Evolutionary conservation across 495 filamentous ascomycete species (phyloP).

Genomic region (Aspergillus incahuasiensis): DNA sequence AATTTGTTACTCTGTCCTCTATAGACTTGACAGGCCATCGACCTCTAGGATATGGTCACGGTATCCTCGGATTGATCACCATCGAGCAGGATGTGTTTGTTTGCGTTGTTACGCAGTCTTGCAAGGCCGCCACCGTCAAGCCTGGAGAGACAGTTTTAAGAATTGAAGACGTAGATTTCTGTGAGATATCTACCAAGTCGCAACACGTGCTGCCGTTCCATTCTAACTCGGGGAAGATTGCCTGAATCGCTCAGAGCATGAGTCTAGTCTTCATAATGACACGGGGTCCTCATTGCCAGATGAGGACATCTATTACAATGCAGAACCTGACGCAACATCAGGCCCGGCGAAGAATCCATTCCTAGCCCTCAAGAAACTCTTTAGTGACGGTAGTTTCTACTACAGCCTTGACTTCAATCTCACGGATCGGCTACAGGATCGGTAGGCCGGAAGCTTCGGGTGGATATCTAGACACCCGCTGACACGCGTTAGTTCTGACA

Average conservation of each 20-base stretch:
- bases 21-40: constrained; percentile 69
- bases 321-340: constrained; percentile 54
- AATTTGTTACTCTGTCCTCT: constrained; percentile 65
- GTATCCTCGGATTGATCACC: constrained; percentile 86
- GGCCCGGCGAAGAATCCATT: constrained; percentile 78
- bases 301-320: constrained; percentile 50
- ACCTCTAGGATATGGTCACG: constrained; percentile 71
- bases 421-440: constrained; percentile 87
- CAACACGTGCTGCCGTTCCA: not conserved
- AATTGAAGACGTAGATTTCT: constrained; percentile 85
- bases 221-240: constrained; percentile 54
- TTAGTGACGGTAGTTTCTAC: constrained; percentile 95
- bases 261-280: constrained; percentile 65
- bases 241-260: constrained; percentile 77
- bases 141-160: constrained; percentile 84
- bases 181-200: constrained; percentile 35
- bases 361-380: constrained; percentile 79
- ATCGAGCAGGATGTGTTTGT: constrained; percentile 83
- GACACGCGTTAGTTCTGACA: constrained; percentile 43
- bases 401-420: constrained; percentile 97
- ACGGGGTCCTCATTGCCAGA: constrained; percentile 43
- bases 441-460: constrained; percentile 47
- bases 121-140: constrained; percentile 72
- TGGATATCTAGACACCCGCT: constrained; percentile 24
- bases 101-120: constrained; percentile 77